Evolutionary conservation across 768 basidiomycete genomes (phyloP), one percentile per base, ranked within the genome.

Genomic region (Suillus subalutaceus): DNA sequence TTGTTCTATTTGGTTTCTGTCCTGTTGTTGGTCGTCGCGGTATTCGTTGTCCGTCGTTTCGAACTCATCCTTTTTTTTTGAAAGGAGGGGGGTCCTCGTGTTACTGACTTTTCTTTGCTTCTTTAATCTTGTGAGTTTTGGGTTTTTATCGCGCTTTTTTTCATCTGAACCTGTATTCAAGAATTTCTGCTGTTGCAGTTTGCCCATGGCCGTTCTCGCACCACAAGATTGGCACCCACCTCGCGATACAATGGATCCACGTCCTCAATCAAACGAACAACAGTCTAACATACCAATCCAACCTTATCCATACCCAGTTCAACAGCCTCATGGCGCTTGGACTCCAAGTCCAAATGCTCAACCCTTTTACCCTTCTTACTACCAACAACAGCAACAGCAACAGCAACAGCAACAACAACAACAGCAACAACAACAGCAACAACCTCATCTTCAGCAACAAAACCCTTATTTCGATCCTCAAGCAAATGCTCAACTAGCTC

Each of bases 281-380:
- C 78, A 75, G 50, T 76, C 71, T 40, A 78, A 72, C 63, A 75
- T 78, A 26, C 82, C 30, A 77, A 76, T 56, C 30, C 63, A 70
- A 32, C 82, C 84, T 12, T 91, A 89, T 77, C 84, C 89, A 10
- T 90, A 90, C 77, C 88, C 90, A 32, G 83, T 90, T 46, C 88
- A 89, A 74, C 90, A 89, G 70, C 80, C 88, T 20, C 89, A 89
- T 78, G 86, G 86, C 57, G 80, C 83, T 69, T 92, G 91, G 91
- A 88, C 87, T 26, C 86, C 88, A 7, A 85, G 87, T 43, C 85
- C 89, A 64, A 75, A 86, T 23, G 86, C 88, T 37, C 85, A 87
- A 64, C 90, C 90, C 52, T 92, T 90, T 77, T 92, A 92, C 76
- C 90, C 91, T 65, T 85, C 88, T 38, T 91, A 88, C 77, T 92